Conservation (phyloP, 768 basidiomycete genomes). For the Lactarius deliciosus region DNA sequence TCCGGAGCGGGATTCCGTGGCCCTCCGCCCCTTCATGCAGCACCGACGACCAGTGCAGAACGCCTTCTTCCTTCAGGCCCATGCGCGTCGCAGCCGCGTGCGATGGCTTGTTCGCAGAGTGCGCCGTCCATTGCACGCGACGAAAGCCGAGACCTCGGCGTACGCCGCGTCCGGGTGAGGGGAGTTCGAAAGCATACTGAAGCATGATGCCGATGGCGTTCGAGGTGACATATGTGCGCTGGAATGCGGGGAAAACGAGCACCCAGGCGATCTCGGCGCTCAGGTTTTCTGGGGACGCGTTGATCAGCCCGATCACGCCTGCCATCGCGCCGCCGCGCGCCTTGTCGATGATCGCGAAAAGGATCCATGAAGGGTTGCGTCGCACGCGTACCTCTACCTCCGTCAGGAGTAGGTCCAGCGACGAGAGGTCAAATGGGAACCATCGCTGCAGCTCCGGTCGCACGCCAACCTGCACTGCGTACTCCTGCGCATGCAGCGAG, state of each 20-base stretch:
- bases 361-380: conserved; percentile 27
- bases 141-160: conserved; percentile 44
- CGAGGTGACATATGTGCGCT: conserved; percentile 19
- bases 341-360: conserved; percentile 45
- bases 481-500: conserved; percentile 35
- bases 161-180: conserved; percentile 5
- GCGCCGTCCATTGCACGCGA: conserved; percentile 47
- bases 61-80: conserved; percentile 48
- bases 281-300: conserved; percentile 26
- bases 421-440: conserved; percentile 35
- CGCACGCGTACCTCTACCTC: conserved; percentile 32
- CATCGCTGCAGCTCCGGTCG: conserved; percentile 35
- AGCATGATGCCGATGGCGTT: conserved; percentile 45
- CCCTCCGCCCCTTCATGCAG: conserved; percentile 27
- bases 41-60: conserved; percentile 42
- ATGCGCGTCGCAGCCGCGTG: conserved; percentile 43
- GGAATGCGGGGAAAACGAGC: conserved; percentile 17
- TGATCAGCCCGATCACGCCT: conserved; percentile 39
- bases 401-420: conserved; percentile 31
- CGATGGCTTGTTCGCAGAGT: conserved; percentile 40
- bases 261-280: conserved; percentile 17
- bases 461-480: conserved; percentile 33
- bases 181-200: conserved; percentile 36
- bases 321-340: conserved; percentile 38
- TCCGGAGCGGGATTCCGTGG: conserved; percentile 23